A percentile compares a stretch with the other conserved stretches of the same genome.
Conservation (phyloP, 179 eudicot genomes). For the Spergularia azorica region DNA sequence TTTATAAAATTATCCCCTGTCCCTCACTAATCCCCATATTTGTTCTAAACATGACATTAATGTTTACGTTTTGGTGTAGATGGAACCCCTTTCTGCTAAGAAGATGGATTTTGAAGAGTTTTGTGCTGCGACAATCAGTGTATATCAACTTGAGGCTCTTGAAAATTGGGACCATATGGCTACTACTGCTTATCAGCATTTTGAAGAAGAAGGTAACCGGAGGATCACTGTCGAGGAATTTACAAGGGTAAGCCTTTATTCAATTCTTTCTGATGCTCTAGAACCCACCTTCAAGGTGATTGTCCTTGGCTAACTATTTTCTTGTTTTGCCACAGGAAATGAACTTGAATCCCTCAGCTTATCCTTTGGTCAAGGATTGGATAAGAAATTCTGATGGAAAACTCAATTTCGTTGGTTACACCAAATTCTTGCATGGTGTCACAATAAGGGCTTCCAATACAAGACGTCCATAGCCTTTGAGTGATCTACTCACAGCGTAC, state of each 20-base stretch:
- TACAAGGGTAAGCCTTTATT: slow-evolving; percentile 54
- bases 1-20: background rate
- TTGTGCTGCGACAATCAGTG: slow-evolving; percentile 79
- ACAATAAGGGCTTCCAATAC: slow-evolving; percentile 66
- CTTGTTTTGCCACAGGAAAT: slow-evolving; percentile 56
- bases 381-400: slow-evolving; percentile 78
- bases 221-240: slow-evolving; percentile 68
- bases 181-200: slow-evolving; percentile 55
- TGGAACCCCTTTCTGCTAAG: slow-evolving; percentile 71
- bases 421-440: slow-evolving; percentile 95
- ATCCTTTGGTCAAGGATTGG: slow-evolving; percentile 86
- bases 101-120: slow-evolving; percentile 82
- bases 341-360: slow-evolving; percentile 63
- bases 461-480: slow-evolving; percentile 47
- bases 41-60: background rate
- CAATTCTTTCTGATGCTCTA: background rate
- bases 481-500: slow-evolving; percentile 3
- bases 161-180: slow-evolving; percentile 88
- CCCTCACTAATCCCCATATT: too few species aligned
- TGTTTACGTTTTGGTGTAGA: slow-evolving; percentile 36
- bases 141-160: slow-evolving; percentile 88
- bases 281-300: background rate
- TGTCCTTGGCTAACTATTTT: slow-evolving; percentile 11
- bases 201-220: slow-evolving; percentile 81
- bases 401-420: slow-evolving; percentile 79